Percentiles rank a stretch among this genome's conserved stretches.
Conservation (phyloP, 768 basidiomycete genomes). For the Xanthoconium stramineum region DNA sequence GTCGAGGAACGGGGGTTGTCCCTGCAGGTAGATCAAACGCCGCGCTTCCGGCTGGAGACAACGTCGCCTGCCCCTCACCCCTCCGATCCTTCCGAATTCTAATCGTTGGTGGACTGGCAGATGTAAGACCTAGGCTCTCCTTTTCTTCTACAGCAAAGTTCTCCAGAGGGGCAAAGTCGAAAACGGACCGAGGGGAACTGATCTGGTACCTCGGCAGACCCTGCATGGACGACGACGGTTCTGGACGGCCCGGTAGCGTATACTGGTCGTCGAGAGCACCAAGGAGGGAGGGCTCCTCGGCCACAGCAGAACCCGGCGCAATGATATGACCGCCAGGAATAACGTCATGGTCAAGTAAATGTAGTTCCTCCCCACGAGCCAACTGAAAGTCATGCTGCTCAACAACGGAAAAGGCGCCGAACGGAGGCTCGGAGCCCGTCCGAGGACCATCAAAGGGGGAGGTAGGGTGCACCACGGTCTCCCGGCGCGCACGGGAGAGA, state of each 20-base stretch:
- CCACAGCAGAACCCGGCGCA: slow-evolving; percentile 14
- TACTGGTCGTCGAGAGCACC: slow-evolving; percentile 21
- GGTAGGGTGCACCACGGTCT: slow-evolving; percentile 45
- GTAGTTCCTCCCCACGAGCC: slow-evolving; percentile 34
- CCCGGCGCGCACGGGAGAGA: slow-evolving; percentile 67
- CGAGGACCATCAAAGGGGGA: slow-evolving; percentile 32
- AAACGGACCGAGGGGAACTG: slow-evolving; percentile 51
- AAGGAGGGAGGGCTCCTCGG: slow-evolving; percentile 50
- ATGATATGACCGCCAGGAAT: slow-evolving; percentile 9
- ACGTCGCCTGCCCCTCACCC: slow-evolving; percentile 4
- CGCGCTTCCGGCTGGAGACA: slow-evolving; percentile 1
- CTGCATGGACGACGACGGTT: slow-evolving; percentile 31
- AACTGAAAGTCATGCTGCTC: slow-evolving; percentile 48
- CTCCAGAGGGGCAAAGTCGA: slow-evolving; percentile 77
- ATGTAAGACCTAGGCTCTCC: slow-evolving; percentile 53
- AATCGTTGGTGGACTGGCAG: slow-evolving; percentile 27
- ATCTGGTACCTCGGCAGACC: slow-evolving; percentile 71
- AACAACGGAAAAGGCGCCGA: slow-evolving; percentile 43
- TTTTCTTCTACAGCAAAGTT: slow-evolving; percentile 73
- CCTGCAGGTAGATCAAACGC: slow-evolving; percentile 13
- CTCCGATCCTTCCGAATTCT: slow-evolving; percentile 13
- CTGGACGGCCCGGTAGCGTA: slow-evolving; percentile 27
- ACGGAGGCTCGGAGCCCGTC: slow-evolving; percentile 31
- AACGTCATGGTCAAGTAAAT: slow-evolving; percentile 5
- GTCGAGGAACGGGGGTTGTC: slow-evolving; percentile 8